Conservation (phyloP, 2,329 filamentous ascomycete species). For the Aschersonia sp. region DNA sequence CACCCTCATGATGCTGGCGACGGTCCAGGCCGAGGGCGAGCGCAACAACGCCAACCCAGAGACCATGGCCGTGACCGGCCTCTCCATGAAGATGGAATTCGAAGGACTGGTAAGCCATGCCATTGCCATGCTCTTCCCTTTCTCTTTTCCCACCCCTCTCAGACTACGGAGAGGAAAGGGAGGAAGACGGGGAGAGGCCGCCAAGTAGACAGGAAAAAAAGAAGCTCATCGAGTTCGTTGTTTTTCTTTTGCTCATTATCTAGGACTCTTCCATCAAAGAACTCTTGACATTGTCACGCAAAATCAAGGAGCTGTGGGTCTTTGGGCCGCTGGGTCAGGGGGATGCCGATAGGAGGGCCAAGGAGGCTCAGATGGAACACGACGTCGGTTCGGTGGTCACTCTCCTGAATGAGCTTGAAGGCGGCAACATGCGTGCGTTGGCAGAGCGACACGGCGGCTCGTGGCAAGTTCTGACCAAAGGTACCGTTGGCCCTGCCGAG, state of each 20-base stretch:
- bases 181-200: too few relatives aligned
- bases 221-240: background rate
- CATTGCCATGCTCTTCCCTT: background rate
- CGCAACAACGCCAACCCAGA: slow-evolving; percentile 23
- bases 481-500: slow-evolving; percentile 1
- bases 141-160: background rate
- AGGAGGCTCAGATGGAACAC: slow-evolving; percentile 20
- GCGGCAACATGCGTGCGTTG: slow-evolving; percentile 15
- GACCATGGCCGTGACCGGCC: slow-evolving; percentile 25
- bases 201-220: too few relatives aligned
- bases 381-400: slow-evolving; percentile 20
- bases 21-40: slow-evolving; percentile 25
- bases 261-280: slow-evolving; percentile 29
- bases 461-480: slow-evolving; percentile 17
- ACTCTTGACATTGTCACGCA: slow-evolving; percentile 26
- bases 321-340: slow-evolving; percentile 25
- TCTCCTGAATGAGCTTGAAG: slow-evolving; percentile 21
- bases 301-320: slow-evolving; percentile 31
- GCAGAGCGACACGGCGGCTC: slow-evolving; percentile 20
- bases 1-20: slow-evolving; percentile 27
- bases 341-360: slow-evolving; percentile 18
- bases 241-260: fast-evolving
- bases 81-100: slow-evolving; percentile 30
- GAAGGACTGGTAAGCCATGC: slow-evolving; percentile 21
- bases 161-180: background rate